A percentile compares a stretch with the other conserved stretches of the same genome.
phyloP scores from a whole-genome alignment of 345 rosid genomes.

The Mercurialis annua region DNA sequence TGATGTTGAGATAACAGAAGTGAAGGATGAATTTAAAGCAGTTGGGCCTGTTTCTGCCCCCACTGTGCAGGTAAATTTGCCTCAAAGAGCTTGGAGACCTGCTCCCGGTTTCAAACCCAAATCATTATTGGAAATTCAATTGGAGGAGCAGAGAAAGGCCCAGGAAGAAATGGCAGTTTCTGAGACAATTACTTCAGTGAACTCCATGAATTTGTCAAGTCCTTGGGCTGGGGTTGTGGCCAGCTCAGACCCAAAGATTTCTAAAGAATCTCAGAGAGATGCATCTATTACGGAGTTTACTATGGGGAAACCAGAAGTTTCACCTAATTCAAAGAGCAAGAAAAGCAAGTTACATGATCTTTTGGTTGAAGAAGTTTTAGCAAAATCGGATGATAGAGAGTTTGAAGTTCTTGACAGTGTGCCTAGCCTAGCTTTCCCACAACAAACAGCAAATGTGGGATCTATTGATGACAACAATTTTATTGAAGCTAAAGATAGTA shows the following conservation, averaged over 20 bases:
- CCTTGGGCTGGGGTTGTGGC: conserved; percentile 82
- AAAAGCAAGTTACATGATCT: conserved; percentile 73
- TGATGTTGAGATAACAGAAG: conserved; percentile 36
- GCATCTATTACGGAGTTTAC: conserved; percentile 30
- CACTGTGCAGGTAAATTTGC: conserved; percentile 35
- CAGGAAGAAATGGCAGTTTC: conserved; percentile 55
- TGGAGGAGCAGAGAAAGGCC: conserved; percentile 79
- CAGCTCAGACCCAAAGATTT: conserved; percentile 47
- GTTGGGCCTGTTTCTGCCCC: conserved; percentile 28
- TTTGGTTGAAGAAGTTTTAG: conserved; percentile 59
- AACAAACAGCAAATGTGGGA: conserved; percentile 31
- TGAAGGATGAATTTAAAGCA: conserved; percentile 31
- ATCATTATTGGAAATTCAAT: conserved; percentile 93
- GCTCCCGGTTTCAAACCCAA: conserved; percentile 94
- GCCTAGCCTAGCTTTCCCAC: conserved; percentile 28
- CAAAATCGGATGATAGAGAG: conserved; percentile 49
- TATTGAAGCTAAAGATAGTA: conserved; percentile 84
- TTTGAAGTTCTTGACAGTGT: conserved; percentile 33
- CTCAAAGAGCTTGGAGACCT: conserved; percentile 86
- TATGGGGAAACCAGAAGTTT: conserved; percentile 41
- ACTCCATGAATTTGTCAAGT: conserved; percentile 38
- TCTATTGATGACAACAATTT: conserved; percentile 61
- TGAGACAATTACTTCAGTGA: conserved; percentile 41
- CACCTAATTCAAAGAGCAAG: conserved; percentile 43
- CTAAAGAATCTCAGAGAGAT: conserved; percentile 44